Evolutionary conservation across 148 eudicot species (phyloP).

Genomic region (Polygonum maritimum): DNA sequence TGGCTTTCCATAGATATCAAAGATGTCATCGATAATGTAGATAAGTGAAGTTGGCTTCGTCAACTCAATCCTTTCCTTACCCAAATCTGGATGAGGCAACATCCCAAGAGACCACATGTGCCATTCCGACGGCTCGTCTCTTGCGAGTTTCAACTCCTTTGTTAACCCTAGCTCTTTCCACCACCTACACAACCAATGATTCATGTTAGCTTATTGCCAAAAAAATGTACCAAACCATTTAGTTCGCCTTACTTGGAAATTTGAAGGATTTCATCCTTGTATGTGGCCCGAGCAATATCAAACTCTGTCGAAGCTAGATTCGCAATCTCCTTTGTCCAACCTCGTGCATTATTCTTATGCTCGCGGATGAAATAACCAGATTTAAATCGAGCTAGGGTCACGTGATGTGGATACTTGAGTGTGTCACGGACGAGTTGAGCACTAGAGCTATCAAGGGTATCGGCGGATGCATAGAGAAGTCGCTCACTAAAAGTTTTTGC

Average conservation of each 20-base stretch:
- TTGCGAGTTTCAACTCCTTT: constrained; percentile 26
- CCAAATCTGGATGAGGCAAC: constrained; percentile 30
- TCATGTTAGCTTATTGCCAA: too few relatives aligned
- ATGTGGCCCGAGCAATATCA: background rate
- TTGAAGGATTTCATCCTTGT: background rate
- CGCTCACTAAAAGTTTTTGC: background rate
- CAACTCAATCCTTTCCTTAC: constrained; percentile 10
- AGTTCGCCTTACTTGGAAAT: background rate
- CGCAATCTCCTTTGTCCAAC: background rate
- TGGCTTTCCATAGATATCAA: constrained; percentile 2
- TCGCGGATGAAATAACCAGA: background rate
- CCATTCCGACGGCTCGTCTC: constrained; percentile 39
- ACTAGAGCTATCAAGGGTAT: background rate
- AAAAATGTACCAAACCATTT: background rate
- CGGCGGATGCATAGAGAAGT: background rate
- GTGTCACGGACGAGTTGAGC: background rate
- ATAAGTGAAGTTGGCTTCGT: background rate
- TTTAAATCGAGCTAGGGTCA: background rate
- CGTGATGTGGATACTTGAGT: background rate
- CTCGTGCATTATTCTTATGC: background rate
- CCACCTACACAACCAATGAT: background rate
- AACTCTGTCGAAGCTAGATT: constrained; percentile 4
- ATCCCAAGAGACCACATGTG: constrained; percentile 40
- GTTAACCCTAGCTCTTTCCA: constrained; percentile 12
- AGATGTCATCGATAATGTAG: constrained; percentile 10